Base-by-base conservation (phyloP, 768 basidiomycete genomes). In the Rhizopogon vesiculosus region DNA sequence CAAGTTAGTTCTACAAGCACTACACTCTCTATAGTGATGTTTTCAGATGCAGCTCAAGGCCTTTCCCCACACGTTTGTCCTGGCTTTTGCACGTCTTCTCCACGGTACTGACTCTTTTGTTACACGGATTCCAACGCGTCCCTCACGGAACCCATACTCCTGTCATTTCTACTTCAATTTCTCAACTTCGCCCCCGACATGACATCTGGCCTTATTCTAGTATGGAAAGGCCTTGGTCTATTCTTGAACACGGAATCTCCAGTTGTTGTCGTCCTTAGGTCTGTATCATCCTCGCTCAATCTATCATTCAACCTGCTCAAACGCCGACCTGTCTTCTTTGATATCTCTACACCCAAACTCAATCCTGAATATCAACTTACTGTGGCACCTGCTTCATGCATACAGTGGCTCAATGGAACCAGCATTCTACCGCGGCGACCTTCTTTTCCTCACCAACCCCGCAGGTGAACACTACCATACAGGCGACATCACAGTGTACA, bases 231-330 rank as follows among this genome's bases (percentile, higher is more conserved):
- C 7, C 77, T 98, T 46, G 89, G 92, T 25, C 78, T 98, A 16
- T 62, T 92, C 50, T 89, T 91, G 57, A 97, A 98, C 72, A 91
- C 93, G 1, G 95, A 96, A 70, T 93, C 90, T 1, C 96, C 96
- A 0, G 95, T 98, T 31, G 96, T 98, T 5, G 95, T 98, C 48
- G 96, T 98, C 1, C 77, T 98, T 18, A 97, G 93, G 96, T 91
- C 42, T 61, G 82, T 66, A 16, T 51, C 9, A 19, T 1, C 8
- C 46, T 40, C 15, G 7, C 42, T 3, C 33, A 28, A 57, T 22
- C 9, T 31, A 38, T 42, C 15, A 22, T 42, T 58, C 39, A 43
- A 22, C 22, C 22, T 22, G 35, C 45, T 55, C n/a, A 7, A 46
- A 18, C 8, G 5, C 31, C 18, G n/a, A 29, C 18, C 29, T 3